A percentile compares a stretch with the other conserved stretches of the same genome.
Evolutionary conservation across 2,329 filamentous ascomycete species (phyloP).

Genomic region (Botrytis hyacinthi): DNA sequence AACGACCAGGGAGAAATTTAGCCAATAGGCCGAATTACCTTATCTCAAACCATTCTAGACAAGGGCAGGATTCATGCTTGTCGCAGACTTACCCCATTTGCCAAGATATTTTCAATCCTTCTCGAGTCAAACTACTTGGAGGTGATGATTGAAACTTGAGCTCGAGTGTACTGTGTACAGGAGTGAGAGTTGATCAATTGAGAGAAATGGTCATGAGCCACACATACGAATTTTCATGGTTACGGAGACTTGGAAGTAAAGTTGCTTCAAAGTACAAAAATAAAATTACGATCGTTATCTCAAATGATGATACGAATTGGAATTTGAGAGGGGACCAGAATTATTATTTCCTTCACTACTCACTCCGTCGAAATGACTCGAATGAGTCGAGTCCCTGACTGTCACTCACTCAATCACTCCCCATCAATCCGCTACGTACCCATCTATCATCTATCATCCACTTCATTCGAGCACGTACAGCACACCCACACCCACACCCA

Average conservation of each 20-base stretch:
- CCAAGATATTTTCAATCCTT: constrained; percentile 9
- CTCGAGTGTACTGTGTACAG: not conserved
- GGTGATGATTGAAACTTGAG: not conserved
- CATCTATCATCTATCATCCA: not conserved
- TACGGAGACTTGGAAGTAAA: not conserved
- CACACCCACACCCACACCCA: not conserved
- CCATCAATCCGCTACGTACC: not conserved
- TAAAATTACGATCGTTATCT: constrained; percentile 1
- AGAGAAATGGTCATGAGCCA: not conserved
- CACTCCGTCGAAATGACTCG: not conserved
- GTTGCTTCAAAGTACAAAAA: constrained; percentile 1
- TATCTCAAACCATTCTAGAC: constrained; percentile 19
- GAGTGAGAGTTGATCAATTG: not conserved
- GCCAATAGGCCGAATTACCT: constrained; percentile 12
- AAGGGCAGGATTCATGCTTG: constrained; percentile 3
- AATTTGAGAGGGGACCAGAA: not conserved
- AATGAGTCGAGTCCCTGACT: not conserved
- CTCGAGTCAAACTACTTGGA: constrained; percentile 18
- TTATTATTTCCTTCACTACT: not conserved
- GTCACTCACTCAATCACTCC: not conserved
- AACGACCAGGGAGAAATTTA: constrained; percentile 1
- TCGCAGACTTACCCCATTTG: constrained; percentile 5
- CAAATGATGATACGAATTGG: not conserved
- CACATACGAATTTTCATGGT: not conserved
- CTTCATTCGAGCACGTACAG: not conserved